Percentiles rank a stretch among this genome's conserved stretches.
phyloP scores from a whole-genome alignment of 1,284 basidiomycete genomes.

The Gymnopus androsaceus region DNA sequence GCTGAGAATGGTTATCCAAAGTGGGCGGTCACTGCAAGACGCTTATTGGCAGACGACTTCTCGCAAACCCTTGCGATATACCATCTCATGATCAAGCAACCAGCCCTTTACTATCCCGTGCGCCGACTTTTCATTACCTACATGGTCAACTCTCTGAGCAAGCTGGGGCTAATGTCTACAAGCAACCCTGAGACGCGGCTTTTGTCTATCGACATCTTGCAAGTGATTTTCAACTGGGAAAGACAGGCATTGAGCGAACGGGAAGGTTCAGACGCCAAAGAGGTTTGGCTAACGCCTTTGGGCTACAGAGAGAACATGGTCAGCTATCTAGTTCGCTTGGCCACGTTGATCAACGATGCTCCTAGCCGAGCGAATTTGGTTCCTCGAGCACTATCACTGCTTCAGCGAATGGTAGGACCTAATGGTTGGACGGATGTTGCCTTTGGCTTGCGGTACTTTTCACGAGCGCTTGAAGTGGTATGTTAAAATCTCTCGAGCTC shows the following conservation, averaged over 20 bases:
- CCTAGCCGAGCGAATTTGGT: constrained; percentile 66
- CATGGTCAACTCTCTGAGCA: constrained; percentile 88
- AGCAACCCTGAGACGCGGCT: constrained; percentile 83
- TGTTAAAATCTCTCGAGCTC: constrained; percentile 26
- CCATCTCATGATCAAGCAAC: constrained; percentile 90
- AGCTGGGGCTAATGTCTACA: constrained; percentile 79
- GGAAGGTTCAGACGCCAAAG: constrained; percentile 23
- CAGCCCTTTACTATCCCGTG: constrained; percentile 91
- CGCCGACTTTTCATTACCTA: constrained; percentile 95
- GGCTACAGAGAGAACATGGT: constrained; percentile 87
- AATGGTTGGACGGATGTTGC: constrained; percentile 93
- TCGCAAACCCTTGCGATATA: constrained; percentile 89
- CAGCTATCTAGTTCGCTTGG: constrained; percentile 90
- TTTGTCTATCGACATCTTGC: constrained; percentile 81
- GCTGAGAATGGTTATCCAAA: constrained; percentile 67
- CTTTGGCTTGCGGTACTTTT: constrained; percentile 89
- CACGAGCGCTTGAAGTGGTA: constrained; percentile 80
- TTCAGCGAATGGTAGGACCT: constrained; percentile 81
- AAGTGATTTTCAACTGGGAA: constrained; percentile 90
- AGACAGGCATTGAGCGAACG: constrained; percentile 51
- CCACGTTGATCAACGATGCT: constrained; percentile 74
- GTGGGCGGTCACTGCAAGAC: constrained; percentile 91
- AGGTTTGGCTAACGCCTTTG: constrained; percentile 74
- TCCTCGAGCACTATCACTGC: constrained; percentile 77
- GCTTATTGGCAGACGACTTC: constrained; percentile 88